Conservation (phyloP, 1,284 basidiomycete genomes). For the Leccinum pallidistipes region DNA sequence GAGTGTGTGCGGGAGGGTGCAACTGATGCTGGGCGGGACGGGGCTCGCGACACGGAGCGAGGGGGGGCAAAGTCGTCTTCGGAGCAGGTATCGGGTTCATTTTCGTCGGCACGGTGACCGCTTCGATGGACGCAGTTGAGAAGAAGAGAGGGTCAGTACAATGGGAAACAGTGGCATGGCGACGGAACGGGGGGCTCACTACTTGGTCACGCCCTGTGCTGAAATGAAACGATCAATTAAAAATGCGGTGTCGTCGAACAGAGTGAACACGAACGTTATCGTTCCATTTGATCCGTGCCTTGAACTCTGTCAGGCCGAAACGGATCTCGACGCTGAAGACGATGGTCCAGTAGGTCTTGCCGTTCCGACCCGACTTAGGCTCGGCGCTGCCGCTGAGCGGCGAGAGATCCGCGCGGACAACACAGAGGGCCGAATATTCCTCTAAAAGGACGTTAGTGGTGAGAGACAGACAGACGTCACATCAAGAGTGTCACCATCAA, state of each 20-base stretch:
- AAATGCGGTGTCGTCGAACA: neutral
- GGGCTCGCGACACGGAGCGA: conserved; percentile 29
- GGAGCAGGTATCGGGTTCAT: conserved; percentile 55
- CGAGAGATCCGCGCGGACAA: conserved; percentile 73
- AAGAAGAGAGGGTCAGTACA: conserved; percentile 8
- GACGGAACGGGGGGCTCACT: conserved; percentile 49
- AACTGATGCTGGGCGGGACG: conserved; percentile 32
- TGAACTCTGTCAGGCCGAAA: conserved; percentile 78
- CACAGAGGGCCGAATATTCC: conserved; percentile 71
- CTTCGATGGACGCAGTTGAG: conserved; percentile 58
- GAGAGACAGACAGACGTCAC: neutral
- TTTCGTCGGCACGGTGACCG: conserved; percentile 69
- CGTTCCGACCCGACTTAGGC: conserved; percentile 59
- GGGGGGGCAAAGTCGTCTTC: conserved; percentile 47
- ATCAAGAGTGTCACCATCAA: conserved; percentile 45
- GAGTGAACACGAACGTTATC: conserved; percentile 54
- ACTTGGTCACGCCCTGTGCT: conserved; percentile 56
- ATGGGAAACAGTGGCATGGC: neutral
- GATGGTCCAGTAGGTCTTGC: conserved; percentile 76
- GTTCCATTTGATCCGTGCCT: conserved; percentile 76
- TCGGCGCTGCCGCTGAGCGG: conserved; percentile 66
- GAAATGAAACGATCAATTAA: conserved; percentile 9
- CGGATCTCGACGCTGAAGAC: conserved; percentile 80
- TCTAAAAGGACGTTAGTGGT: conserved; percentile 38
- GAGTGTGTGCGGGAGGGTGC: conserved; percentile 32